Evolutionary conservation across 805 yeast genomes (phyloP).

Genomic region (Spathaspora hagerdaliae): DNA sequence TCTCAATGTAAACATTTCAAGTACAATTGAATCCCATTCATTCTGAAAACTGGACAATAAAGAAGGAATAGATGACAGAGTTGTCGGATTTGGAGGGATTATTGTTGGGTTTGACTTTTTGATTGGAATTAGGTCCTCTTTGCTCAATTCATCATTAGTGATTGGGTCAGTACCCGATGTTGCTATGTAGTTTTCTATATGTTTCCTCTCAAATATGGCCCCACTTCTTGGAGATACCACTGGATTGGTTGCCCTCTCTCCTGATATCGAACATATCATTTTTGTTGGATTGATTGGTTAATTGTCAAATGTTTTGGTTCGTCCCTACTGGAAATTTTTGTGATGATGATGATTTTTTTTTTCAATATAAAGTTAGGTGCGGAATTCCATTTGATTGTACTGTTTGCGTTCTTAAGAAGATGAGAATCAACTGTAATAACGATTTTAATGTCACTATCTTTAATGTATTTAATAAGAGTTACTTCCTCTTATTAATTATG

Average conservation of each 20-base stretch:
- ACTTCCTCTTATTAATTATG: too few species aligned
- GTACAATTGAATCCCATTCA: conserved; percentile 85
- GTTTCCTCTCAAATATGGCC: conserved; percentile 59
- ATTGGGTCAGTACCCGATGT: conserved; percentile 76
- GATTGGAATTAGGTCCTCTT: conserved; percentile 53
- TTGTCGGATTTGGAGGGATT: conserved; percentile 42
- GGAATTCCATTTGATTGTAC: too few species aligned
- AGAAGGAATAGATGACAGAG: conserved; percentile 70
- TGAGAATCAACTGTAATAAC: too few species aligned
- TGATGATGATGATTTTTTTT: too few species aligned
- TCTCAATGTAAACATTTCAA: conserved; percentile 74
- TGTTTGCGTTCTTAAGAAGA: too few species aligned
- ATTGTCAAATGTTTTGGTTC: too few species aligned
- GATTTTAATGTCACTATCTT: too few species aligned
- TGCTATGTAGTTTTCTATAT: conserved; percentile 58
- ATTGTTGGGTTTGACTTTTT: conserved; percentile 14
- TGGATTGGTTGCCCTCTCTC: conserved; percentile 64
- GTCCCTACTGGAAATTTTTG: too few species aligned
- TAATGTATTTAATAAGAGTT: too few species aligned
- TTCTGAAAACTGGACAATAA: conserved; percentile 72
- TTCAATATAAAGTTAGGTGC: too few species aligned
- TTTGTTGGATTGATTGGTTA: too few species aligned
- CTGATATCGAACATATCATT: conserved; percentile 46
- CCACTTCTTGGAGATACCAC: conserved; percentile 75
- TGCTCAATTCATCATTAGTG: conserved; percentile 53